These are phyloP conservation scores for Nicotiana obtusifolia DNA, from an alignment of 257 asterid genomes.

Conservation along the genomic window DNA sequence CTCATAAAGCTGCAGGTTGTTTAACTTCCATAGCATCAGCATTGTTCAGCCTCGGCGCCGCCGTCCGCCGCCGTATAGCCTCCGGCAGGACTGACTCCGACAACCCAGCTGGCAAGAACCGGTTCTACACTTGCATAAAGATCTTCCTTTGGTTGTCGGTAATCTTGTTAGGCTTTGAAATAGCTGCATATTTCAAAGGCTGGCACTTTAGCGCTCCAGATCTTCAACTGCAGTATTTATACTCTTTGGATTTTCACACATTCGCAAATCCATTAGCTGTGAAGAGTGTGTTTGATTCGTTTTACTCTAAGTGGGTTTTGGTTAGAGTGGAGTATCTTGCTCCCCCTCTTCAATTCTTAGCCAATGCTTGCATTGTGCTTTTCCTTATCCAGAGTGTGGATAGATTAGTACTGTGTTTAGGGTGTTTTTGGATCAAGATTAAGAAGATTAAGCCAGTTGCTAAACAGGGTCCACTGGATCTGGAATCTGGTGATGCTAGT, in stretches of 20 bases:
- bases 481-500: conserved; percentile 53
- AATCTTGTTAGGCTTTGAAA: conserved; percentile 55
- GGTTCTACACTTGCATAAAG: conserved; percentile 61
- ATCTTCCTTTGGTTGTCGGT: conserved; percentile 54
- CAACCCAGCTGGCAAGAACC: conserved; percentile 23
- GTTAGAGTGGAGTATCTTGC: conserved; percentile 92
- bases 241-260: conserved; percentile 17
- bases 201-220: conserved; percentile 73
- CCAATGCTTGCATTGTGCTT: conserved; percentile 64
- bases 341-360: conserved; percentile 79
- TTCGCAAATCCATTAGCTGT: conserved; percentile 41
- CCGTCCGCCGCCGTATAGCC: conserved; percentile 79
- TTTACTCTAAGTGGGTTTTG: conserved; percentile 71
- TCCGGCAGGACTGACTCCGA: conserved; percentile 70
- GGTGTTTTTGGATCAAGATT: conserved; percentile 75
- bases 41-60: conserved; percentile 53
- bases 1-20: conserved; percentile 90
- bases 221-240: conserved; percentile 50
- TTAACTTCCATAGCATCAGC: conserved; percentile 73
- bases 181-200: conserved; percentile 72
- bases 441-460: conserved; percentile 62
- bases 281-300: conserved; percentile 52
- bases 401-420: conserved; percentile 71
- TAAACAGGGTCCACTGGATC: conserved; percentile 50
- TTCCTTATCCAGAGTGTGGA: conserved; percentile 85